Percentiles rank a stretch among this genome's conserved stretches.
Conservation (phyloP, 2,329 filamentous ascomycete species). For the Proliferodiscus dingleyae region DNA sequence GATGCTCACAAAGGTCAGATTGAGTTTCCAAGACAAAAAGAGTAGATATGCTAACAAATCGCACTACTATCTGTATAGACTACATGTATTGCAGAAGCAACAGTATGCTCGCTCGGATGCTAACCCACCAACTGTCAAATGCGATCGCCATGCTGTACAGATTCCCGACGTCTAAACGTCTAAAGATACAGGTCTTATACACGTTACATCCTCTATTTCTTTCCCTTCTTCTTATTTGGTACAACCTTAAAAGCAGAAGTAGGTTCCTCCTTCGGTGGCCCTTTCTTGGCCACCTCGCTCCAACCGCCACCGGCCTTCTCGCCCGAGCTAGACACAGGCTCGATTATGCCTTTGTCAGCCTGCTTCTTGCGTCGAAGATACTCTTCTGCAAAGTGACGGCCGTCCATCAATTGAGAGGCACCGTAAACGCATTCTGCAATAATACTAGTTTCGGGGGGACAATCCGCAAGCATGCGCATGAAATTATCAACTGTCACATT, state of each 20-base stretch:
- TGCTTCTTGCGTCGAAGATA: slow-evolving; percentile 90
- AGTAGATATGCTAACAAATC: not conserved
- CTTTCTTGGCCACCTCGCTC: slow-evolving; percentile 98
- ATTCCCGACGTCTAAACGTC: slow-evolving; percentile 12
- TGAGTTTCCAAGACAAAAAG: not conserved
- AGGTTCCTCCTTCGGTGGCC: slow-evolving; percentile 43
- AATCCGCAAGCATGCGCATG: slow-evolving; percentile 66
- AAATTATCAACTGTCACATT: slow-evolving; percentile 58
- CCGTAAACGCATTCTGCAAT: slow-evolving; percentile 89
- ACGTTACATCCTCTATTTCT: slow-evolving; percentile 48
- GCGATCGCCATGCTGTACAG: slow-evolving; percentile 16
- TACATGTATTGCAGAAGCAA: slow-evolving; percentile 1
- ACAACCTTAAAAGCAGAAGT: slow-evolving; percentile 77
- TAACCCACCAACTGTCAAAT: slow-evolving; percentile 6
- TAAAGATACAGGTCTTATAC: slow-evolving; percentile 24
- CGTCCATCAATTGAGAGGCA: slow-evolving; percentile 84
- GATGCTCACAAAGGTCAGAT: too few relatives aligned
- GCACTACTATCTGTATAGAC: slow-evolving; percentile 1
- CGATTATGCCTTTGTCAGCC: slow-evolving; percentile 85
- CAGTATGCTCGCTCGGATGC: slow-evolving; percentile 9
- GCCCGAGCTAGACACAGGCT: slow-evolving; percentile 45
- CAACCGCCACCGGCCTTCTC: slow-evolving; percentile 62
- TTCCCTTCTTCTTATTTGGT: slow-evolving; percentile 85
- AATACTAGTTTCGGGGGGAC: slow-evolving; percentile 73
- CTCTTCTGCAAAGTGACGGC: slow-evolving; percentile 88